These are phyloP conservation scores for Elaphomyces granulatus DNA, from an alignment of 495 filamentous ascomycete species.

Conservation along the genomic window DNA sequence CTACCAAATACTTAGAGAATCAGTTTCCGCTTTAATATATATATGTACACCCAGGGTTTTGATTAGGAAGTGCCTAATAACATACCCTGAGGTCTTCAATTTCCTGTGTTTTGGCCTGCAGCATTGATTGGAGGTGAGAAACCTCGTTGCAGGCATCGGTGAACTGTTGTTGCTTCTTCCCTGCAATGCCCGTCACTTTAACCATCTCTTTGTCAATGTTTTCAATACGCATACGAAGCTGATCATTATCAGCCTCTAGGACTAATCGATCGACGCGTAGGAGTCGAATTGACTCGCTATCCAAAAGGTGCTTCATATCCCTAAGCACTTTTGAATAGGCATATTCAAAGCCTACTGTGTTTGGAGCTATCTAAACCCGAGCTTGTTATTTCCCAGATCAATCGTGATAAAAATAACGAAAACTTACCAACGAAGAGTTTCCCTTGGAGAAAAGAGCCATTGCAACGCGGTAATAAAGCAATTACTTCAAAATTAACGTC, in stretches of 20 bases:
- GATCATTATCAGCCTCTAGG: conserved; percentile 56
- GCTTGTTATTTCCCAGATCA: no score
- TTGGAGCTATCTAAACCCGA: conserved; percentile 29
- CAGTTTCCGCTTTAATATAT: no score
- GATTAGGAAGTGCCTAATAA: not conserved
- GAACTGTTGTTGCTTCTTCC: conserved; percentile 43
- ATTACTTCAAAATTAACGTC: no score
- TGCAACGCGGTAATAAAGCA: no score
- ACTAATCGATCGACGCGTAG: conserved; percentile 50
- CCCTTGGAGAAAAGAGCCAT: no score
- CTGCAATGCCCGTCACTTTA: conserved; percentile 31
- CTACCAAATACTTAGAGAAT: conserved; percentile 26
- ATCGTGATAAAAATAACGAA: no score
- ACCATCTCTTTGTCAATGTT: conserved; percentile 38
- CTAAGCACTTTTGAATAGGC: conserved; percentile 47
- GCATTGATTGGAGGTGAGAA: conserved; percentile 38
- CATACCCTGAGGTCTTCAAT: conserved; percentile 53
- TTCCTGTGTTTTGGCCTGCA: conserved; percentile 46
- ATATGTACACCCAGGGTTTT: no score
- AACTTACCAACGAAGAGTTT: no score
- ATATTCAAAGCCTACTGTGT: conserved; percentile 42
- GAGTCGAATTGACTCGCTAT: conserved; percentile 53
- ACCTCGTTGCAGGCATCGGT: conserved; percentile 40
- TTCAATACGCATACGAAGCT: conserved; percentile 43
- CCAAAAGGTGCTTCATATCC: conserved; percentile 43